phyloP scores from a whole-genome alignment of 768 basidiomycete species.

The Boletus bicolor region DNA sequence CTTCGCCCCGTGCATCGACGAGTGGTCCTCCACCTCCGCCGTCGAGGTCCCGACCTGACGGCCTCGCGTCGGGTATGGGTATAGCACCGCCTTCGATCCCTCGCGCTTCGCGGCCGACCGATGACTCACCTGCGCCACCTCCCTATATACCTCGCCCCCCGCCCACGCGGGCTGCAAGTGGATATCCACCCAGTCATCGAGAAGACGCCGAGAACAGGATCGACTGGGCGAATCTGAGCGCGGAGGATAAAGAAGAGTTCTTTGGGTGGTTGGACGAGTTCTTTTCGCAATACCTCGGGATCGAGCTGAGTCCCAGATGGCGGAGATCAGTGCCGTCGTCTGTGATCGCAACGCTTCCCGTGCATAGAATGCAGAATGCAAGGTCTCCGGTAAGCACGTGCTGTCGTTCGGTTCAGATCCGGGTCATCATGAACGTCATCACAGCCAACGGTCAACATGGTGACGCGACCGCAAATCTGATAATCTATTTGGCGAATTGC shows the following conservation, averaged over 20 bases:
- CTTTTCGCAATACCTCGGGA: slow-evolving; percentile 49
- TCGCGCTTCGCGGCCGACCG: slow-evolving; percentile 15
- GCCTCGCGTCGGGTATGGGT: slow-evolving; percentile 6
- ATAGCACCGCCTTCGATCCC: slow-evolving; percentile 6
- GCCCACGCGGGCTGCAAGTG: slow-evolving; percentile 27
- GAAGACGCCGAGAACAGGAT: slow-evolving; percentile 31
- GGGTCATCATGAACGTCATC: not conserved
- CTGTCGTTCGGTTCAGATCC: not conserved
- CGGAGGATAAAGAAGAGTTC: slow-evolving; percentile 66
- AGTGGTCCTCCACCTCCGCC: slow-evolving; percentile 34
- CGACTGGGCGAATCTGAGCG: slow-evolving; percentile 67
- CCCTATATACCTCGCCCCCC: slow-evolving; percentile 23
- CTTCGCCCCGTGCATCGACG: slow-evolving; percentile 6
- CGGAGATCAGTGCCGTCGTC: not conserved
- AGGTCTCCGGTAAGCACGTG: slow-evolving; percentile 20
- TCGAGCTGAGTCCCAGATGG: slow-evolving; percentile 18
- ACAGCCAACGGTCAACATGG: slow-evolving; percentile 23
- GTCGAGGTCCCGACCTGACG: slow-evolving; percentile 25
- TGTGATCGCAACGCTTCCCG: not conserved
- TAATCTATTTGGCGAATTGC: not conserved
- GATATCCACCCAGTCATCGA: slow-evolving; percentile 20
- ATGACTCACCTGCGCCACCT: slow-evolving; percentile 10
- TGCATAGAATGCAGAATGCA: not conserved
- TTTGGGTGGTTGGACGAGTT: slow-evolving; percentile 83
- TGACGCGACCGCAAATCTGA: slow-evolving; percentile 20